These are phyloP conservation scores for Huntiella bhutanensis DNA, from an alignment of 2,329 filamentous ascomycete genomes.

Conservation along the genomic window DNA sequence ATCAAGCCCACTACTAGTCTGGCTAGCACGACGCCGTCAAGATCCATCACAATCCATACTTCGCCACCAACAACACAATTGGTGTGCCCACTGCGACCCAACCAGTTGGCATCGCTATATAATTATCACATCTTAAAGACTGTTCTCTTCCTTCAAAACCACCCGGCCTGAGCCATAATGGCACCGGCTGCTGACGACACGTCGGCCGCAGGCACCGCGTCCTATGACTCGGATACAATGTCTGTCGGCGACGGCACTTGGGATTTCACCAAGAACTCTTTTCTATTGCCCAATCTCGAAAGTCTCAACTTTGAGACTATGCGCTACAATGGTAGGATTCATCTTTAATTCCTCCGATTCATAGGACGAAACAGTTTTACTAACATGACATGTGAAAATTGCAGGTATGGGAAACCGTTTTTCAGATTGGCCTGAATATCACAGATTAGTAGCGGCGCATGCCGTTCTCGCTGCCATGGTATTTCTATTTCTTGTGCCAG, in stretches of 20 bases:
- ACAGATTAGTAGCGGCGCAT: slow-evolving; percentile 50
- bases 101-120: background rate
- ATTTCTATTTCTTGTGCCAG: slow-evolving; percentile 55
- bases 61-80: background rate
- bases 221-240: slow-evolving; percentile 56
- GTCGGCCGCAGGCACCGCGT: slow-evolving; percentile 51
- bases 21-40: too few relatives aligned
- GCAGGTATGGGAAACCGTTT: slow-evolving; percentile 71
- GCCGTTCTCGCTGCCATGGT: slow-evolving; percentile 52
- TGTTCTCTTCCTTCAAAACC: background rate
- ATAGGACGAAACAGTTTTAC: too few relatives aligned
- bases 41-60: too few relatives aligned
- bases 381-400: too few relatives aligned
- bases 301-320: slow-evolving; percentile 66
- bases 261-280: slow-evolving; percentile 59
- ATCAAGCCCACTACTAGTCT: too few relatives aligned
- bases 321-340: slow-evolving; percentile 55
- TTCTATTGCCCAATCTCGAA: slow-evolving; percentile 58
- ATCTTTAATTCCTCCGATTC: background rate
- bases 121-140: background rate
- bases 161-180: slow-evolving; percentile 25
- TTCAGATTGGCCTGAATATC: slow-evolving; percentile 48
- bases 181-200: slow-evolving; percentile 39
- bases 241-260: slow-evolving; percentile 67
- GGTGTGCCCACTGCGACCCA: background rate